These are phyloP conservation scores for Suillus lakei DNA, from an alignment of 768 basidiomycete genomes.

Conservation along the genomic window DNA sequence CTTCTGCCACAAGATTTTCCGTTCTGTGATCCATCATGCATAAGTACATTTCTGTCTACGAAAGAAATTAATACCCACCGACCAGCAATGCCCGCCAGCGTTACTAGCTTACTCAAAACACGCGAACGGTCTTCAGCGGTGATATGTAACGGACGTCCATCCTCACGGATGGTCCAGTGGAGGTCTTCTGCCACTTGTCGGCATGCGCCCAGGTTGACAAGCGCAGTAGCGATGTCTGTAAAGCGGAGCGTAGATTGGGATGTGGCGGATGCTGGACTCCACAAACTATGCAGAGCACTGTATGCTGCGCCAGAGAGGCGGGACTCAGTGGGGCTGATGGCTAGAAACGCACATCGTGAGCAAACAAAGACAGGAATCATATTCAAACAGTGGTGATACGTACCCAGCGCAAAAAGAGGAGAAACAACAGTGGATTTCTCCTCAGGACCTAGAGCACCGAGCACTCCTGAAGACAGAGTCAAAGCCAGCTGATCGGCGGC, in stretches of 20 bases:
- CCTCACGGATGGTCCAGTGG: slow-evolving; percentile 31
- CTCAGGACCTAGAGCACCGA: slow-evolving; percentile 38
- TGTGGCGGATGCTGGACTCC: slow-evolving; percentile 24
- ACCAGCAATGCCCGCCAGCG: slow-evolving; percentile 47
- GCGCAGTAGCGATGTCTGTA: slow-evolving; percentile 39
- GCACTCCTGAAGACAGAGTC: slow-evolving; percentile 47
- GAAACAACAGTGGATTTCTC: slow-evolving; percentile 36
- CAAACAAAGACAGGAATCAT: not conserved
- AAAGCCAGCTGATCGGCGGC: slow-evolving; percentile 45
- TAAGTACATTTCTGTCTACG: slow-evolving; percentile 6
- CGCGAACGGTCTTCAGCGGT: slow-evolving; percentile 30
- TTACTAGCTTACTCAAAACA: slow-evolving; percentile 46
- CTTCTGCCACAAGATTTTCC: slow-evolving; percentile 39
- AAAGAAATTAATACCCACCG: slow-evolving; percentile 42
- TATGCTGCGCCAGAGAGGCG: slow-evolving; percentile 39
- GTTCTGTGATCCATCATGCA: slow-evolving; percentile 33
- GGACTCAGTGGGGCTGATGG: not conserved
- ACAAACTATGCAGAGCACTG: slow-evolving; percentile 39
- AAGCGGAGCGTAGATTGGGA: slow-evolving; percentile 35
- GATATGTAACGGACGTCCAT: slow-evolving; percentile 17
- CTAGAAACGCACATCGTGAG: not conserved
- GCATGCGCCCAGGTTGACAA: slow-evolving; percentile 53
- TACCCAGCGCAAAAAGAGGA: slow-evolving; percentile 51
- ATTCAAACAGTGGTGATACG: not conserved
- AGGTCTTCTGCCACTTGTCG: slow-evolving; percentile 37